These are phyloP conservation scores for Aspergillus avenaceus DNA, from an alignment of 495 filamentous ascomycete species.

Conservation along the genomic window DNA sequence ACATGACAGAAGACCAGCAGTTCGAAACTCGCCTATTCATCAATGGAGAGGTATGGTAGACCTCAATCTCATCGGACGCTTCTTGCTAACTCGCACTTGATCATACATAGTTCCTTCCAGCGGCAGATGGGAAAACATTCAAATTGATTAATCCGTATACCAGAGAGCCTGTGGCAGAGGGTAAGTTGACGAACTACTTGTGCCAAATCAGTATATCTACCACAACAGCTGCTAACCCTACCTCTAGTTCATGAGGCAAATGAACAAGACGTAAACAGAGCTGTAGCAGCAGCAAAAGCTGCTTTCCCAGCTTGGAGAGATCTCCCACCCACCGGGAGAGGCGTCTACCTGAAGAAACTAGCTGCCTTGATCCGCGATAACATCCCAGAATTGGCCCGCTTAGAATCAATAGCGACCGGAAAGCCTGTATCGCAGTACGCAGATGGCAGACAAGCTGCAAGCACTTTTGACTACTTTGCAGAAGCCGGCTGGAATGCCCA, in stretches of 20 bases:
- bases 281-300: conserved; percentile 54
- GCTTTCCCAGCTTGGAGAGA: conserved; percentile 56
- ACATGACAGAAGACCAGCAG: conserved; percentile 13
- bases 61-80: neutral
- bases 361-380: conserved; percentile 44
- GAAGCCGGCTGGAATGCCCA: conserved; percentile 28
- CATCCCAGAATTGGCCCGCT: conserved; percentile 44
- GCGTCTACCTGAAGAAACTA: conserved; percentile 46
- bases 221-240: conserved; percentile 3
- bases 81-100: too few relatives aligned
- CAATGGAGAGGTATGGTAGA: conserved; percentile 37
- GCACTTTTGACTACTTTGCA: conserved; percentile 23
- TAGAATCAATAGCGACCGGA: conserved; percentile 34
- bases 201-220: neutral
- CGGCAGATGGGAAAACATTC: conserved; percentile 43
- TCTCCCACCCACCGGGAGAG: conserved; percentile 39
- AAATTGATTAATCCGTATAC: conserved; percentile 41
- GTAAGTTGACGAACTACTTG: conserved; percentile 9
- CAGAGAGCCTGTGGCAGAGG: conserved; percentile 38
- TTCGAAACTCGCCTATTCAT: conserved; percentile 44
- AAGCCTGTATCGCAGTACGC: conserved; percentile 25
- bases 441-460: conserved; percentile 15
- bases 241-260: conserved; percentile 41
- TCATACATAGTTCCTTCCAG: conserved; percentile 34
- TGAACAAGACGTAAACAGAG: conserved; percentile 50